Percentiles rank a stretch among this genome's conserved stretches.
Conservation (phyloP, 2,329 filamentous ascomycete species). For the Zymoseptoria passerinii region DNA sequence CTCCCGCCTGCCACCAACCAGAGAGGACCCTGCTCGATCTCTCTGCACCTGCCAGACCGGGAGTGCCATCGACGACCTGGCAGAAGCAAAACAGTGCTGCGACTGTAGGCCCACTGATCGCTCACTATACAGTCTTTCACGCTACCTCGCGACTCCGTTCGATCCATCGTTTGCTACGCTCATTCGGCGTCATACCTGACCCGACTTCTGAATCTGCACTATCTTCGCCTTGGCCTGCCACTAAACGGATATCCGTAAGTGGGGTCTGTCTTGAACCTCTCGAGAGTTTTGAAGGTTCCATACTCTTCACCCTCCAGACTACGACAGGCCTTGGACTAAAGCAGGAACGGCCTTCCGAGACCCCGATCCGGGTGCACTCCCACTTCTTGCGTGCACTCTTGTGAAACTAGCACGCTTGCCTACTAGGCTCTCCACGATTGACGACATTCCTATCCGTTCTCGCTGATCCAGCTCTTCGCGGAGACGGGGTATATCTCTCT, state of each 20-base stretch:
- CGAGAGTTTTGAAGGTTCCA: slow-evolving; percentile 4
- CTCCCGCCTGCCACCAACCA: slow-evolving; percentile 14
- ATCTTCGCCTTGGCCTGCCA: neutral
- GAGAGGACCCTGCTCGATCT: slow-evolving; percentile 4
- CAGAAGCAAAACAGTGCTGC: neutral
- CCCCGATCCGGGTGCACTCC: slow-evolving; percentile 10
- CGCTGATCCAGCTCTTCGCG: slow-evolving; percentile 12
- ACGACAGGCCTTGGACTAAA: slow-evolving; percentile 1
- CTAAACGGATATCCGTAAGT: neutral
- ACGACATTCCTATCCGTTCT: slow-evolving; percentile 14
- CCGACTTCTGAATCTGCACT: neutral
- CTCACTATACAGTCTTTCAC: neutral
- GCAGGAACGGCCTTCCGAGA: neutral
- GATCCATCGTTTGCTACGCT: neutral
- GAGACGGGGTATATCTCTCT: slow-evolving; percentile 15
- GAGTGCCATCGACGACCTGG: neutral
- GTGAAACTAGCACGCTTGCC: slow-evolving; percentile 12
- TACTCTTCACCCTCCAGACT: slow-evolving; percentile 11
- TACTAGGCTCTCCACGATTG: slow-evolving; percentile 11
- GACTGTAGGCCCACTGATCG: neutral
- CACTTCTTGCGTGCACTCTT: slow-evolving; percentile 12
- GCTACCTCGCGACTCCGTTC: too few species aligned
- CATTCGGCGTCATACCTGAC: neutral
- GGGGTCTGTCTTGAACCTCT: neutral
- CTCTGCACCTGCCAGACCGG: slow-evolving; percentile 2